Evolutionary conservation across 1,284 basidiomycete species (phyloP).

Genomic region (Vanrija pseudolonga): DNA sequence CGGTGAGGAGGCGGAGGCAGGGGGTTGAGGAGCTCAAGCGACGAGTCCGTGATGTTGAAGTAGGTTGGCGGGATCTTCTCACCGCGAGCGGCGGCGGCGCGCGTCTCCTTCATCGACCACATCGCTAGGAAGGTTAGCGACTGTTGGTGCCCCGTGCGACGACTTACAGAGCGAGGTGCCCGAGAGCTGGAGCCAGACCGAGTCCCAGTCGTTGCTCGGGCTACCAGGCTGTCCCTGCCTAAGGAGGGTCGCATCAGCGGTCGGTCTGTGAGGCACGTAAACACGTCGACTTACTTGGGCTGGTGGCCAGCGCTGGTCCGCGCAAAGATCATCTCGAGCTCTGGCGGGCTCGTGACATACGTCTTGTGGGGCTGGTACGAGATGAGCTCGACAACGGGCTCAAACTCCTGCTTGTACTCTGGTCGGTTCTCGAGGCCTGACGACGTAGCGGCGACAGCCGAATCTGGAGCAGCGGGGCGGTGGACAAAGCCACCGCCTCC

Average conservation of each 20-base stretch:
- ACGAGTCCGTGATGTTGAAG: slow-evolving; percentile 47
- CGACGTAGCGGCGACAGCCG: no score
- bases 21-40: slow-evolving; percentile 55
- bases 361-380: slow-evolving; percentile 47
- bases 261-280: neutral
- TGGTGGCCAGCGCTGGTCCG: slow-evolving; percentile 47
- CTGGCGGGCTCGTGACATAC: slow-evolving; percentile 49
- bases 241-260: slow-evolving; percentile 51
- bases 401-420: slow-evolving; percentile 30
- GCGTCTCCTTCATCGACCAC: slow-evolving; percentile 51
- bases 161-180: slow-evolving; percentile 76
- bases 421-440: slow-evolving; percentile 6
- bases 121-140: slow-evolving; percentile 26
- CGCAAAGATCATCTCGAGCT: slow-evolving; percentile 49
- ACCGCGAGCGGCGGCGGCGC: slow-evolving; percentile 44
- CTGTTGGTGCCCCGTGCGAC: neutral
- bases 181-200: slow-evolving; percentile 90
- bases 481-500: neutral
- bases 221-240: slow-evolving; percentile 74
- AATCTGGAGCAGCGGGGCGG: no score
- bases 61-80: slow-evolving; percentile 47
- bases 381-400: slow-evolving; percentile 46
- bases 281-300: slow-evolving; percentile 38
- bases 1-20: slow-evolving; percentile 53
- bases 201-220: slow-evolving; percentile 77